Base-by-base conservation (phyloP, 1,284 basidiomycete species). In the Ceratobasidium sp. region DNA sequence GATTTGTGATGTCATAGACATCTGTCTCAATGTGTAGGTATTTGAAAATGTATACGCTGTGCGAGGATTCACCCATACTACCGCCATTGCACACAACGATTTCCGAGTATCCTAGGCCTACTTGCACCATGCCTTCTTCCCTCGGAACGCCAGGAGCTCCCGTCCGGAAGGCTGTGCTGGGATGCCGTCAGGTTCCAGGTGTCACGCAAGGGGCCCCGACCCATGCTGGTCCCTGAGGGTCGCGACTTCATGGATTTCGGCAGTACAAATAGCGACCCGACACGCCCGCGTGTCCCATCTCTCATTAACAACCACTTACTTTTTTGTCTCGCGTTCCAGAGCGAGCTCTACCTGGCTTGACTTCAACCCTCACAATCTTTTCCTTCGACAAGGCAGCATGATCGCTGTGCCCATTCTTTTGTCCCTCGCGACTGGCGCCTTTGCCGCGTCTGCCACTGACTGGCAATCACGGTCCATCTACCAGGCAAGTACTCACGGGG, bases 391-490 rank as follows among this genome's bases (percentile, higher is more conserved):
- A 58, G 34, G 46, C 54, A 43, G 48, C 39, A 69, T 69, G 66
- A 43, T 69, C 37, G 39, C 74, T 74, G 63, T 56, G 24, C 31
- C 71, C 63, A 19, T 71, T 73, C 37, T 61, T 68, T 68, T 61
- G 43, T 62, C 72, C 27, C 56, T 75, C 43, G 56, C 69, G 19
- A 48, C 74, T 7, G 39, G 72, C 76, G 71, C 74, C 39, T 61
- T 56, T 64, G 79, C 81, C 16, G 80, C 80, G 16, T 76, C 77
- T 46, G 78, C 80, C 16, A 71, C 76, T 22, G 77, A 77, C 63
- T 82, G 78, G 83, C 80, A 75, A 76, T 79, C 74, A 72, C 79
- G 76, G 72, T 79, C 83, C 76, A 83, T 79, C 76, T 83, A 77
- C 77, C 77, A 77, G 80, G 81, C 77, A 79, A 69, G 74, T 65